Evolutionary conservation across 2,329 filamentous ascomycete genomes (phyloP).

Genomic region (Aspergillus quadrilineatus): DNA sequence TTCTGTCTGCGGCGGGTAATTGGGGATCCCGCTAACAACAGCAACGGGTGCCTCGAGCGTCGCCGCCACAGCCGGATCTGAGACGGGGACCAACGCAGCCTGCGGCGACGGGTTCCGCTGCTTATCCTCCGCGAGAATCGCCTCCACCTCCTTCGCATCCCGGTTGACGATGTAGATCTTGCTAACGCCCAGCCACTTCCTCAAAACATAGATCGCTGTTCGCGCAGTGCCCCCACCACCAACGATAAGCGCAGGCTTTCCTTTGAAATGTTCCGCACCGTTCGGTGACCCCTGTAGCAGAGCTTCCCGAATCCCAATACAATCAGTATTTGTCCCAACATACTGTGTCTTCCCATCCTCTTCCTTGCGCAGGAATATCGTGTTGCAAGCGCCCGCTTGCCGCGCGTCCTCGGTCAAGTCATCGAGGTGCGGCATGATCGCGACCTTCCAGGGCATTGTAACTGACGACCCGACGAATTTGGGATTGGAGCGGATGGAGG

Average conservation of each 20-base stretch:
- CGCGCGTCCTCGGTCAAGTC: conserved; percentile 70
- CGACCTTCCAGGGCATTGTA: conserved; percentile 82
- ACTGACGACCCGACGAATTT: conserved; percentile 64
- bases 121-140: conserved; percentile 63
- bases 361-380: conserved; percentile 62
- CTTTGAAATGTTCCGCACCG: conserved; percentile 31
- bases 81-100: conserved; percentile 58
- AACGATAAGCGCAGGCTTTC: conserved; percentile 68
- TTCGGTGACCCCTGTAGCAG: conserved; percentile 56
- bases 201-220: conserved; percentile 72
- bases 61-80: conserved; percentile 60
- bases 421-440: conserved; percentile 71
- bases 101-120: conserved; percentile 50
- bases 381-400: conserved; percentile 77
- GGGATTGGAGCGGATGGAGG: conserved; percentile 36
- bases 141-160: conserved; percentile 64
- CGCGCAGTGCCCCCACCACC: conserved; percentile 78
- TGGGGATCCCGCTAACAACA: conserved; percentile 72
- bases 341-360: conserved; percentile 50
- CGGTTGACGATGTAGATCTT: conserved; percentile 77
- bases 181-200: conserved; percentile 66
- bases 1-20: conserved; percentile 66
- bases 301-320: conserved; percentile 72
- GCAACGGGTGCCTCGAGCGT: conserved; percentile 61
- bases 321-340: conserved; percentile 79